Evolutionary conservation across 2,329 filamentous ascomycete genomes (phyloP).

Genomic region (Bimuria novae-zelandiae): DNA sequence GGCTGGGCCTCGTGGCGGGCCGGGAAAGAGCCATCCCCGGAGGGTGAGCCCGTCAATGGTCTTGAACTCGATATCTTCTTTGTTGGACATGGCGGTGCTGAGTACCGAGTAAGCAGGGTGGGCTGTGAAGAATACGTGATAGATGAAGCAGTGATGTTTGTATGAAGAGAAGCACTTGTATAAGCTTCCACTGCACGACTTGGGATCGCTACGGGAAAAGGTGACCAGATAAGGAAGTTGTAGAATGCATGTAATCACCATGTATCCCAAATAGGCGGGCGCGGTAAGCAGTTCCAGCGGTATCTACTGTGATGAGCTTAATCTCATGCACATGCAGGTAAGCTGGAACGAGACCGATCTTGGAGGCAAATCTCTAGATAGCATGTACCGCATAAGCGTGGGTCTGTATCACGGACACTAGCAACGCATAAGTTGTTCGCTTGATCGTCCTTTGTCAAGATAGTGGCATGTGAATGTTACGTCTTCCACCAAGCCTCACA

Average conservation of each 20-base stretch:
- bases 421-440: not conserved
- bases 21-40: not conserved
- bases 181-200: too few species aligned
- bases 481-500: too few species aligned
- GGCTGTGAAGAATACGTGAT: not conserved
- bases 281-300: not conserved
- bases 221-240: not conserved
- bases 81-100: not conserved
- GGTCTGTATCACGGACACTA: not conserved
- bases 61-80: not conserved
- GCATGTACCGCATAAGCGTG: not conserved
- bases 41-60: not conserved
- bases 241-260: not conserved
- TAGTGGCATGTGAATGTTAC: too few species aligned
- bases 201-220: not conserved
- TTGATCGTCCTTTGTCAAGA: too few species aligned
- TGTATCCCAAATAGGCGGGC: not conserved
- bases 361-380: not conserved
- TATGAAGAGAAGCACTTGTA: too few species aligned
- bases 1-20: not conserved
- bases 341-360: not conserved
- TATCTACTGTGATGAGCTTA: not conserved
- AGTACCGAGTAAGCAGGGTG: not conserved
- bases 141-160: not conserved
- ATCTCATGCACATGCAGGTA: not conserved